Conservation (phyloP, 1,284 basidiomycete species). For the Fomitopsis pinicola region DNA sequence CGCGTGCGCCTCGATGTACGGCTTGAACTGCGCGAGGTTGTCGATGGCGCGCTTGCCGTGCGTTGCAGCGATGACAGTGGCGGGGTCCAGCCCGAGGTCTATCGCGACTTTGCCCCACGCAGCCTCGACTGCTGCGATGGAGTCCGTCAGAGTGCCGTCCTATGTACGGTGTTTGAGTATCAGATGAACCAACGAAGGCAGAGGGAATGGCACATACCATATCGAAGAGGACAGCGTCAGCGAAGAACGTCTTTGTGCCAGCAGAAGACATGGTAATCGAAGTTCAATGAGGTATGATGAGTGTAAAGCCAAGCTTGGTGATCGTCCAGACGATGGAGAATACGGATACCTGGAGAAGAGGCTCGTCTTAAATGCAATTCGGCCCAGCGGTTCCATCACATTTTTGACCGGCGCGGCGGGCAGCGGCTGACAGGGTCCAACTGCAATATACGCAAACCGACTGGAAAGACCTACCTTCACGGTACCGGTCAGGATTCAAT, state of each 20-base stretch:
- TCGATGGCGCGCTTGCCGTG: slow-evolving; percentile 70
- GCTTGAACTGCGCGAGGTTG: slow-evolving; percentile 38
- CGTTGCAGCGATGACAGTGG: slow-evolving; percentile 64
- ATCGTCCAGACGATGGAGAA: neutral
- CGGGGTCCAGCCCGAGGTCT: slow-evolving; percentile 64
- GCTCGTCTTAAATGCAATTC: neutral
- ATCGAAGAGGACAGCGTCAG: slow-evolving; percentile 68
- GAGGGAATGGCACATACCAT: slow-evolving; percentile 44
- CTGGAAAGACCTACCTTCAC: too few relatives aligned
- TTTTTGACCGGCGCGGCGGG: neutral
- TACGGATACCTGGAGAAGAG: neutral
- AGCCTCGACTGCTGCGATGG: slow-evolving; percentile 73
- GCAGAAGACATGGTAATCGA: slow-evolving; percentile 21
- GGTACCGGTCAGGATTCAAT: too few relatives aligned
- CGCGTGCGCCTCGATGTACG: slow-evolving; percentile 45
- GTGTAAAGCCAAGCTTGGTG: neutral
- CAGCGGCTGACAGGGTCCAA: neutral
- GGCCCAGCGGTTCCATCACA: neutral
- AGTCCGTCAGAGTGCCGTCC: slow-evolving; percentile 74
- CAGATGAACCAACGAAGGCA: neutral
- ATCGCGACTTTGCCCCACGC: slow-evolving; percentile 75
- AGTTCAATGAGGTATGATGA: neutral
- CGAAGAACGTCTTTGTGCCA: slow-evolving; percentile 34
- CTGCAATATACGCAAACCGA: too few relatives aligned
- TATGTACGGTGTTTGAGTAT: slow-evolving; percentile 19